Evolutionary conservation across 2,329 filamentous ascomycete species (phyloP), one percentile per base, ranked within the genome.

Genomic region (Juglanconis sp.): DNA sequence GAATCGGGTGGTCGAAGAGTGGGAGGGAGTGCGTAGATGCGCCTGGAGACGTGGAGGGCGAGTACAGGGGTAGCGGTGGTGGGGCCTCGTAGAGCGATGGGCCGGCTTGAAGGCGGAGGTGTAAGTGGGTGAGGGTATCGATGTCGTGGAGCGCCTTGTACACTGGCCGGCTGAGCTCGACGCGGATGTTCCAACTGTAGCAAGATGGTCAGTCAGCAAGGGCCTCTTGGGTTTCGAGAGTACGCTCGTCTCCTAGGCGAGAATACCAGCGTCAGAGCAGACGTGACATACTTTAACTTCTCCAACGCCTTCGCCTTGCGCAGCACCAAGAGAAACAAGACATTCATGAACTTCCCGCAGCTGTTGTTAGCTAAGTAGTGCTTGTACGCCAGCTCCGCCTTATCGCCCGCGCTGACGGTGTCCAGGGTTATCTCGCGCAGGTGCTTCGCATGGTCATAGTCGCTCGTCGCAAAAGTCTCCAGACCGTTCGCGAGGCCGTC

Each of bases 261-360:
- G 17, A 24, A 24, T 24, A 24, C 31, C 46, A 44, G 54, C 55
- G 36, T 35, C 34, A 57, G 5, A 40, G 2, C 24, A 60, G 46
- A 51, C 53, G 32, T 6, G 32, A 71, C 80, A 62, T 66, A 86
- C 82, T 73, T 76, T 66, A 88, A 87, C 3, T 75, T 75, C 68
- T 88, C 85, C 31, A 88, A 75, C 1, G 76, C 73, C 48, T 72
- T 77, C 34, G 84, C 79, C 65, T 81, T 83, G 65, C 80, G 82
- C 62, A 88, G 68, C 1, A 83, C 80, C 67, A 87, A 67, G 35
- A 81, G 77, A 5, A 88, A 70, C 47, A 88, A 70, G 0, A 84
- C 86, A 65, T 85, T 88, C 69, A 88, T 77, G 59, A 88, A 86
- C 72, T 86, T 87, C 55, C 85, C 85, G 66, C 82, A 85, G 68